These are phyloP conservation scores for Schizonepeta tenuifolia DNA, from an alignment of 257 asterid species.

Conservation along the genomic window DNA sequence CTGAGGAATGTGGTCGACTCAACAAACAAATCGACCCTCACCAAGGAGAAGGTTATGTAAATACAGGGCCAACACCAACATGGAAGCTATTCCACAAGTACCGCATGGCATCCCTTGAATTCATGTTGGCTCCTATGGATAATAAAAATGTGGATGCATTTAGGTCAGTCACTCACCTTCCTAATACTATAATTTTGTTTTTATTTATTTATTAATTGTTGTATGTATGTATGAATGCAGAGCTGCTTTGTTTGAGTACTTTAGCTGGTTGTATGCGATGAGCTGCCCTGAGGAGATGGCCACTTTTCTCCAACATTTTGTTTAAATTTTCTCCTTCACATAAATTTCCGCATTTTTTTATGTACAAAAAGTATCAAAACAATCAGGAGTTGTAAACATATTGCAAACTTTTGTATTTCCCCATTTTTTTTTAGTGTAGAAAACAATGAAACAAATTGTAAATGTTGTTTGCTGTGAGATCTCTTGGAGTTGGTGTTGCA, in stretches of 20 bases:
- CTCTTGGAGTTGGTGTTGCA: too few species aligned
- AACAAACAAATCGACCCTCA: constrained; percentile 33
- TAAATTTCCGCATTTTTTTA: too few species aligned
- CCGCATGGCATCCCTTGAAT: not conserved
- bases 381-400: too few species aligned
- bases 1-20: constrained; percentile 33
- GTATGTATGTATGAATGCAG: not conserved
- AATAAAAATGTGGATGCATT: not conserved
- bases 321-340: too few species aligned
- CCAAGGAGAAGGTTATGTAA: not conserved
- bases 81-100: not conserved
- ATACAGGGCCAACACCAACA: too few species aligned
- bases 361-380: too few species aligned
- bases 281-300: not conserved
- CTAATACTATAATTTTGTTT: too few species aligned
- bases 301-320: too few species aligned
- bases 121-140: not conserved
- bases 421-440: too few species aligned
- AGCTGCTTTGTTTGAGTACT: not conserved
- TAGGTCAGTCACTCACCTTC: not conserved
- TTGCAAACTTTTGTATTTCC: too few species aligned
- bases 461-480: too few species aligned
- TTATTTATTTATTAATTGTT: not conserved
- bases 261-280: not conserved
- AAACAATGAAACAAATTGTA: too few species aligned